Evolutionary conservation across 768 basidiomycete genomes (phyloP).

Genomic region (Mycena vulgaris): DNA sequence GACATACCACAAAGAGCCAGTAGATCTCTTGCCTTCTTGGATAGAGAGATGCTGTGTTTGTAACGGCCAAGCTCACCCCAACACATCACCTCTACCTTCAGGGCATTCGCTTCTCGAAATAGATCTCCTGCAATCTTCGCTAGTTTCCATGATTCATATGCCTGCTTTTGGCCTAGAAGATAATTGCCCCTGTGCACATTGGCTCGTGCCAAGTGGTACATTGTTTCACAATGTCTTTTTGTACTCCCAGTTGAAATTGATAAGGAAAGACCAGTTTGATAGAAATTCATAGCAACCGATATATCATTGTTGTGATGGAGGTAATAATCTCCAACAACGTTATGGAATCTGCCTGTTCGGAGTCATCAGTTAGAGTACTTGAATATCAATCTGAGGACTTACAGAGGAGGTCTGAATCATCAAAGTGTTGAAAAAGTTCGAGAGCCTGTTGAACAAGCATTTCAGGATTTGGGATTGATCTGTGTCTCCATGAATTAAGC

Average conservation of each 20-base stretch:
- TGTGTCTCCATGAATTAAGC: too few species aligned
- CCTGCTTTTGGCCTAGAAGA: not conserved
- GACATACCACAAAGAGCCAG: not conserved
- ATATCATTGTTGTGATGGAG: too few species aligned
- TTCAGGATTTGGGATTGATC: too few species aligned
- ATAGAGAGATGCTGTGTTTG: not conserved
- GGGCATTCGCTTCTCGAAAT: not conserved
- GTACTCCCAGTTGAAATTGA: not conserved
- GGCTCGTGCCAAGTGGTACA: not conserved
- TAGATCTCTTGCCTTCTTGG: not conserved
- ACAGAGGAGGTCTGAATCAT: too few species aligned
- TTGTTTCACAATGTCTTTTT: not conserved
- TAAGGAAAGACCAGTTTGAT: too few species aligned
- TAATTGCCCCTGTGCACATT: not conserved
- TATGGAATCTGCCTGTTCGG: not conserved
- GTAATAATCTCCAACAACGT: not conserved
- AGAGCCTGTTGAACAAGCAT: too few species aligned
- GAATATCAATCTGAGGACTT: too few species aligned
- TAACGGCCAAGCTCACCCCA: not conserved
- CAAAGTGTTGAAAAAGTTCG: too few species aligned
- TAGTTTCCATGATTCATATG: not conserved
- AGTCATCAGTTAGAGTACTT: not conserved
- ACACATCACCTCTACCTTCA: not conserved
- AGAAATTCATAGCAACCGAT: too few species aligned
- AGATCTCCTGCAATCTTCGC: not conserved